Conservation (phyloP, 345 rosid species). For the Cardamine resedifolia region DNA sequence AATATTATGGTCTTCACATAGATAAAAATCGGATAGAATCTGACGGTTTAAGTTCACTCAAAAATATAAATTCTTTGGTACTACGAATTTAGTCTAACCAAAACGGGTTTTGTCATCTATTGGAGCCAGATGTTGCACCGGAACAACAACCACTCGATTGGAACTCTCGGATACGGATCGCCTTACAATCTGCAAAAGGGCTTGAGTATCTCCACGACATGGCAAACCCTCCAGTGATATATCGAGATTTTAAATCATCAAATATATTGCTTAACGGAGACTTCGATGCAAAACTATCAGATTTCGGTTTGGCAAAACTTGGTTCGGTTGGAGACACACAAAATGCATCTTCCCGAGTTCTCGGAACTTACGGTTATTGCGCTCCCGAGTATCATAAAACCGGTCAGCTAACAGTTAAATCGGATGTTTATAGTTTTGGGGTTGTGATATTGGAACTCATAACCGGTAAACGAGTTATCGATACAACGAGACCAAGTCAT, state of each 20-base stretch:
- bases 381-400: slow-evolving; percentile 88
- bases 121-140: slow-evolving; percentile 46
- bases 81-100: neutral
- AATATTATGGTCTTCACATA: neutral
- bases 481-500: slow-evolving; percentile 46
- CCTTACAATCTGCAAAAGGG: slow-evolving; percentile 70
- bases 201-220: slow-evolving; percentile 74
- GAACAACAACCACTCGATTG: slow-evolving; percentile 60
- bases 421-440: slow-evolving; percentile 89
- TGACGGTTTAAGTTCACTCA: neutral
- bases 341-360: slow-evolving; percentile 70
- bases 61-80: neutral
- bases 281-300: slow-evolving; percentile 67
- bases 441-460: slow-evolving; percentile 79
- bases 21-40: neutral
- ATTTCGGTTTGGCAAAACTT: slow-evolving; percentile 84
- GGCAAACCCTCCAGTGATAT: slow-evolving; percentile 86
- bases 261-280: slow-evolving; percentile 63
- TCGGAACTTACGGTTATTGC: slow-evolving; percentile 86
- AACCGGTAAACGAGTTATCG: slow-evolving; percentile 72
- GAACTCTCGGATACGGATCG: slow-evolving; percentile 72
- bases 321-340: slow-evolving; percentile 69
- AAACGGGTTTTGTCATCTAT: neutral
- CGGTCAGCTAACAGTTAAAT: slow-evolving; percentile 65
- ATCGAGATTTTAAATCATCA: slow-evolving; percentile 77